Evolutionary conservation across 1,139 yeast species (phyloP).

Genomic region (Taphrina pruni): DNA sequence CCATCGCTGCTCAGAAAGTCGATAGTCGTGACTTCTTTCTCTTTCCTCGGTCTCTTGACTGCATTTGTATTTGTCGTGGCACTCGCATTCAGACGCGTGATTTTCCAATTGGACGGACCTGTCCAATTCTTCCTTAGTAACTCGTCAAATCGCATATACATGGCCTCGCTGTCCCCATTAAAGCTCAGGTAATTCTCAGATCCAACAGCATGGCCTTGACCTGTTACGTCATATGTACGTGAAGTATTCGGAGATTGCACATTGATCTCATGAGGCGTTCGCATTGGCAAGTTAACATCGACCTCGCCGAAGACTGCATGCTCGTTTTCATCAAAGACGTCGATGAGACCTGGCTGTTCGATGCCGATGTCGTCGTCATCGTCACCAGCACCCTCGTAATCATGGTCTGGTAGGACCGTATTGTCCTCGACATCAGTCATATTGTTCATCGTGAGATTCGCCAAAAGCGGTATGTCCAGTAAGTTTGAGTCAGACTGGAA

Average conservation of each 20-base stretch:
- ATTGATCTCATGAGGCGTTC: neutral
- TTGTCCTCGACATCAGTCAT: slow-evolving; percentile 42
- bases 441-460: slow-evolving; percentile 1
- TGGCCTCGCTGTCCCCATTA: slow-evolving; percentile 63
- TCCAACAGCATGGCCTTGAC: slow-evolving; percentile 11
- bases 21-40: slow-evolving; percentile 55
- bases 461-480: slow-evolving; percentile 39
- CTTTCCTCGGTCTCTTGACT: slow-evolving; percentile 46
- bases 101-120: slow-evolving; percentile 95
- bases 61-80: slow-evolving; percentile 14
- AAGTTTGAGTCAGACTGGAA: slow-evolving; percentile 39
- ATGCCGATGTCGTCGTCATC: slow-evolving; percentile 46
- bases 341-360: slow-evolving; percentile 44
- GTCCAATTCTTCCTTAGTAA: slow-evolving; percentile 76
- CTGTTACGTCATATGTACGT: neutral
- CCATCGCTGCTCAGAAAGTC: slow-evolving; percentile 61
- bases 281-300: slow-evolving; percentile 6
- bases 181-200: slow-evolving; percentile 47
- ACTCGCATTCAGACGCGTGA: slow-evolving; percentile 58
- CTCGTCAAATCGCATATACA: slow-evolving; percentile 81
- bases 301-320: slow-evolving; percentile 47
- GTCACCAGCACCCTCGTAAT: slow-evolving; percentile 47
- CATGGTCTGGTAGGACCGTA: slow-evolving; percentile 47
- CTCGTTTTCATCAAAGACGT: slow-evolving; percentile 45
- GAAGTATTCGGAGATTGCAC: slow-evolving; percentile 4